Evolutionary conservation across 306 rosid species (phyloP), one percentile per base, ranked within the genome.

Genomic region (Psophocarpus tetragonolobus): DNA sequence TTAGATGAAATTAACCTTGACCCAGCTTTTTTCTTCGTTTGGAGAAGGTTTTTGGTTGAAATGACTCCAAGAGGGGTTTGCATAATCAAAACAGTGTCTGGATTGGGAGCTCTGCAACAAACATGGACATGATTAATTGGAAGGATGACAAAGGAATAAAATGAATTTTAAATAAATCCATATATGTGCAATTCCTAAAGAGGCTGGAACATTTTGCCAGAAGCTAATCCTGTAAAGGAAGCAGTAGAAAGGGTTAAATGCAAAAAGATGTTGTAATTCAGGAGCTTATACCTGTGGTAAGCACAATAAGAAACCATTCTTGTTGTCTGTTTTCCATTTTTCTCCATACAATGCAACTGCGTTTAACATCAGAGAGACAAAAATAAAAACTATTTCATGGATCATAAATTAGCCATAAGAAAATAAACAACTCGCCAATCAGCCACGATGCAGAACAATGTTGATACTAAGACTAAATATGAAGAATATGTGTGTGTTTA

Each of bases 231-330:
- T 14, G 21, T 23, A 57, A 27, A 21, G 51, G 38, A 58, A 62
- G 39, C 21, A 74, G 54, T 73, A 79, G 15, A 23, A 44, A 50
- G 44, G 53, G 68, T 26, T 20, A 54, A 41, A 69, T 44, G 75
- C 27, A 61, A 57, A 47, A 57, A 33, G 17, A 32, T 27, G 69
- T 77, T 36, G 24, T 60, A 81, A 58, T 32, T 67, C 27, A 83
- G 78, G 85, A 56, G 68, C 21, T 27, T 68, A 83, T 81, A 91
- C 98, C 97, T 91, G 90, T 91, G 98, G 68, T 90, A 88, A 62
- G 98, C 96, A 70, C 98, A 93, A 71, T 85, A 93, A 27, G 92
- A 93, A 66, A 93, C 80, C 98, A 88, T 90, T 85, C 88, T 90
- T 20, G 96, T 93, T 57, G 75, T 86, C 74, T 84, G 96, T 76